Conservation (phyloP, 495 filamentous ascomycete species). For the Podospora tetraspora region DNA sequence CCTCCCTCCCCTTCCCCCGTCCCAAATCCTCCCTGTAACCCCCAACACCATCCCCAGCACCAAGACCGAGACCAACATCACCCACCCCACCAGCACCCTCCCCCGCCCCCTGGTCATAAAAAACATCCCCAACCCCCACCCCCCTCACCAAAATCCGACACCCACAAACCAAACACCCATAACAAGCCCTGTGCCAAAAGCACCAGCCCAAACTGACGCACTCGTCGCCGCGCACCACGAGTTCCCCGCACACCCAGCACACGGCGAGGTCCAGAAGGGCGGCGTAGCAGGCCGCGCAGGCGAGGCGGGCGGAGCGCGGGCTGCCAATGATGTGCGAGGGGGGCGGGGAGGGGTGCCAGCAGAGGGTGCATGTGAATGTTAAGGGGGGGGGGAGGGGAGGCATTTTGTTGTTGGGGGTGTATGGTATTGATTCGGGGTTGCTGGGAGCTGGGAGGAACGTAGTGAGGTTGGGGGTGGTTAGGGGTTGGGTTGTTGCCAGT, state of each 20-base stretch:
- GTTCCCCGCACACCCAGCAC: slow-evolving; percentile 45
- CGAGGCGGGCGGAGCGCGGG: slow-evolving; percentile 29
- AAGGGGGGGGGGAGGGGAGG: neutral
- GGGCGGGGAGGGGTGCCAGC: slow-evolving; percentile 31
- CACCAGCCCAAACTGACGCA: slow-evolving; percentile 45
- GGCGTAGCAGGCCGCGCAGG: slow-evolving; percentile 37
- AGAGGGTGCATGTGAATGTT: slow-evolving; percentile 46
- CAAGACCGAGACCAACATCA: too few relatives aligned
- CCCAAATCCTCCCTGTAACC: neutral
- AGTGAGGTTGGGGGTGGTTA: too few relatives aligned
- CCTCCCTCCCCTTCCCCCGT: slow-evolving; percentile 23
- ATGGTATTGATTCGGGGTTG: too few relatives aligned
- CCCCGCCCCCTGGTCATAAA: too few relatives aligned
- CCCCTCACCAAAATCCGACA: slow-evolving; percentile 18
- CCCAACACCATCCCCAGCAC: too few relatives aligned
- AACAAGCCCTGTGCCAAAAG: slow-evolving; percentile 46
- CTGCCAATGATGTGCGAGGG: slow-evolving; percentile 25
- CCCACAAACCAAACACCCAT: slow-evolving; percentile 44
- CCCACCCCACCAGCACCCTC: too few relatives aligned
- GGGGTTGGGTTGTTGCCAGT: neutral
- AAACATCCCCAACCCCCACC: slow-evolving; percentile 16
- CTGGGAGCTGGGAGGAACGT: too few relatives aligned
- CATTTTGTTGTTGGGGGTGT: neutral
- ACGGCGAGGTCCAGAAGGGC: slow-evolving; percentile 39
- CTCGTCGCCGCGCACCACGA: slow-evolving; percentile 40